Base-by-base conservation (phyloP, 192 early-diverging fungal species). In the Coemansia sp. region DNA sequence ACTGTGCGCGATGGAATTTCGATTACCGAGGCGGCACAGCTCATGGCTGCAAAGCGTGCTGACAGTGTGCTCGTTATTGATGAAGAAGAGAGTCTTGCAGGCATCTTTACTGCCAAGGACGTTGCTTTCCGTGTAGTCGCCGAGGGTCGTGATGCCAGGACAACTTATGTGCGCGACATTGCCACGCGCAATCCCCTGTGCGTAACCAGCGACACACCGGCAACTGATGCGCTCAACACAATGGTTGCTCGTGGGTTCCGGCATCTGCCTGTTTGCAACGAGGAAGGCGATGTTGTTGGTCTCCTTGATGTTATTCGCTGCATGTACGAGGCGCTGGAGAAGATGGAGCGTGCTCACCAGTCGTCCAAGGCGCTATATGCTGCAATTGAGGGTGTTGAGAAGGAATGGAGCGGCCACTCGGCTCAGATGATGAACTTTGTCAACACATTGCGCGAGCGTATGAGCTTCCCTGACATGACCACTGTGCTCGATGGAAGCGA, bases 41-140 rank as follows among this genome's bases (percentile, higher is more conserved):
- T 91, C 59, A 96, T 99, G 95, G 95, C 96, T 5, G 96, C 96
- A 17, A 98, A 98, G 81, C 84, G 95, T 22, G 85, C 87, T 7
- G 96, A 99, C 70, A 92, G 92, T 63, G 92, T 99, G 38, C 82
- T 99, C 9, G 89, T 97, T 40, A 91, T 96, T n/a, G 90, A 95
- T 69, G 86, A 89, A 24, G 87, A 95, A 18, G 93, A 94, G 59
- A 91, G 91, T 58, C 83, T 98, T 58, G 81, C 84, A 5, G 96
- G 95, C 33, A 99, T 99, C 59, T 90, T 99, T 64, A 99, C 96
- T 0, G 96, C 94, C 53, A 98, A 98, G 80, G 96, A 98, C 79
- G 81, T 98, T 46, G 91, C 95, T 25, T 98, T 93, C 74, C 81
- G 95, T 25, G 94, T 98, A 14, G 93, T 97, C 15, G 95, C 92